Evolutionary conservation across 768 basidiomycete species (phyloP).

Genomic region (Kwoniella sp.): DNA sequence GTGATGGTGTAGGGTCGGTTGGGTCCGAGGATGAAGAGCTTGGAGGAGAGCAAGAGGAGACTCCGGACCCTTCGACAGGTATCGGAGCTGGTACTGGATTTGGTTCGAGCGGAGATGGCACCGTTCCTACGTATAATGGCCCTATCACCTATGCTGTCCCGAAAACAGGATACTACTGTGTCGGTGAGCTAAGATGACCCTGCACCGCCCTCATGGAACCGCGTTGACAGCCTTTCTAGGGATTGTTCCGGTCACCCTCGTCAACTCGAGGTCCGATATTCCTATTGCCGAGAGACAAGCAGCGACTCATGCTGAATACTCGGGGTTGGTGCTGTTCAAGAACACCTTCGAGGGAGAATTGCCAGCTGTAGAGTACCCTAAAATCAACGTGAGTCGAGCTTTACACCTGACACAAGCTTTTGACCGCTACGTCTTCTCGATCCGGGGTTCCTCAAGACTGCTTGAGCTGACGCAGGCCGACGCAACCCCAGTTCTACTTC

Average conservation of each 20-base stretch:
- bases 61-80: conserved; percentile 5
- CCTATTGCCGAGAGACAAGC: conserved; percentile 56
- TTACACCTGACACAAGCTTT: no score
- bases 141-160: conserved; percentile 81
- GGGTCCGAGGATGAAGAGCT: conserved; percentile 9
- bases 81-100: background rate
- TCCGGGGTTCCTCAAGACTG: no score
- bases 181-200: conserved; percentile 64
- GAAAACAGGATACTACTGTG: conserved; percentile 93
- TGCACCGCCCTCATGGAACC: background rate
- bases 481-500: conserved; percentile 81
- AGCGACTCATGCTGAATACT: conserved; percentile 74
- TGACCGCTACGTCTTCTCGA: no score
- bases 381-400: conserved; percentile 75
- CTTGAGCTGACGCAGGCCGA: no score
- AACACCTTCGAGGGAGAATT: conserved; percentile 87
- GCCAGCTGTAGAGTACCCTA: conserved; percentile 92
- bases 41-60: conserved; percentile 9
- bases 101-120: conserved; percentile 3
- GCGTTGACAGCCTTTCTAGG: conserved; percentile 59
- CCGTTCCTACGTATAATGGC: conserved; percentile 60
- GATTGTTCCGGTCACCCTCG: conserved; percentile 83
- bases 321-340: conserved; percentile 77
- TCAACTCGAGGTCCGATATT: conserved; percentile 57
- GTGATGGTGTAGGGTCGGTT: conserved; percentile 1